Base-by-base conservation (phyloP, 306 rosid genomes). In the Vigna nakashimae region DNA sequence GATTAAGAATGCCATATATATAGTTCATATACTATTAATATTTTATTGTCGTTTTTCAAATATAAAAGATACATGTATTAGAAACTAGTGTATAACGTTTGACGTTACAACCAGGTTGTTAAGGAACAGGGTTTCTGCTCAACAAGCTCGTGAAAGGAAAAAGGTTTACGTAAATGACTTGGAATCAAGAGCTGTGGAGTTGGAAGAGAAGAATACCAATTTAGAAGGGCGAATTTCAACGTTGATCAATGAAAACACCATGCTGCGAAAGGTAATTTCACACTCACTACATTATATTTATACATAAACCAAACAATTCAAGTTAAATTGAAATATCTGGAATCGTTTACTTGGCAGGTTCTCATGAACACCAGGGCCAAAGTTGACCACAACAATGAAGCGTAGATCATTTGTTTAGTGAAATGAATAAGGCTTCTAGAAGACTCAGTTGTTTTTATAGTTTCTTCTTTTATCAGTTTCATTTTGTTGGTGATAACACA, bases 41-140 rank as follows among this genome's bases (percentile, higher is more conserved):
- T 5, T 36, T 36, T 6, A 36, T 36, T 36, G 8, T 6, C 7
- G 38, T 5, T 34, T 34, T 34, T 34, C 7, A 34, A 34, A 34
- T 34, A 36, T 36, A 36, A 36, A 36, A 36, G 1, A 36, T 6
- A 36, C 9, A 36, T 7, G 2, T 36, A 36, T 30, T 30, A 30
- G 4, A 43, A 43, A 43, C 4, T 43, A 43, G 46, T 9, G 3
- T 11, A 43, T 50, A 10, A 50, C 20, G 2, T 55, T 11, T 45
- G 22, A 48, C 59, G 32, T 62, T 28, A 24, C 5, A 42, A 28
- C 51, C 71, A 90, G 93, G 80, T 79, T 92, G 81, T 79, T 92
- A 56, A 89, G 96, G 78, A 92, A 92, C 65, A 90, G 97, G 70
- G 97, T 92, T 22, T 92, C 97, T 16, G 96, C 97, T 1, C 97